Evolutionary conservation across 192 early-diverging fungal genomes (phyloP), one percentile per base, ranked within the genome.

Genomic region (Funneliformis geosporum): DNA sequence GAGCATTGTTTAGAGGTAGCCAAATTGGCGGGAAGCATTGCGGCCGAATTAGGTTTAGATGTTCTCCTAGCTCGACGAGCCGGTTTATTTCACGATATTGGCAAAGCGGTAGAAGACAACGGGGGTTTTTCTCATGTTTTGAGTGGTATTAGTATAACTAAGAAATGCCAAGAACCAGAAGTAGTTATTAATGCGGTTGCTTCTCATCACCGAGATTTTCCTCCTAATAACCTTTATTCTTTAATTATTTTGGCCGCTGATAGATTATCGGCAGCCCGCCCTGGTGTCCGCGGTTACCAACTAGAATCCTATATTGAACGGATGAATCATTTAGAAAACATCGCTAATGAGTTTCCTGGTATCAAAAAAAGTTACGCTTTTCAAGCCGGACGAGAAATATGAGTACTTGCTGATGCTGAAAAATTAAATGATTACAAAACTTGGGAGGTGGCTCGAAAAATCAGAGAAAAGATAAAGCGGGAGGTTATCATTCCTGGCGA

Each of bases 291-390:
- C 4, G 67, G 67, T 4, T 42, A 69, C 6, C 67, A 69, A 43
- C 42, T 43, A 42, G 67, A 69, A 69, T 0, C 67, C 16, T 69
- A 69, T 69, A n/a, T 69, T 8, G 38, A 42, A 42, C 33, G 67
- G 9, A 69, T 69, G 67, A 69, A 69, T 39, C 8, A 21, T 23
- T 40, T 69, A 1, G 67, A 69, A 69, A 69, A 69, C 4, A 69
- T 69, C 12, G 38, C 67, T 69, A 69, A 69, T 69, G 42, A 69
- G 5, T 69, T 69, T 16, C 67, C 67, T 39, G 67, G 67, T 1
- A 38, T 69, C 38, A 69, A 69, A 38, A 69, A 69, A 69, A 69
- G 67, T 69, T 69, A 69, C 42, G 38, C 67, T 69, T 69, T 69
- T 38, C 67, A 69, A 69, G 67, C 67, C 39, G 67, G 67, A 69